These are phyloP conservation scores for Fusarium sp. DNA, from an alignment of 2,329 filamentous ascomycete species.

Conservation along the genomic window DNA sequence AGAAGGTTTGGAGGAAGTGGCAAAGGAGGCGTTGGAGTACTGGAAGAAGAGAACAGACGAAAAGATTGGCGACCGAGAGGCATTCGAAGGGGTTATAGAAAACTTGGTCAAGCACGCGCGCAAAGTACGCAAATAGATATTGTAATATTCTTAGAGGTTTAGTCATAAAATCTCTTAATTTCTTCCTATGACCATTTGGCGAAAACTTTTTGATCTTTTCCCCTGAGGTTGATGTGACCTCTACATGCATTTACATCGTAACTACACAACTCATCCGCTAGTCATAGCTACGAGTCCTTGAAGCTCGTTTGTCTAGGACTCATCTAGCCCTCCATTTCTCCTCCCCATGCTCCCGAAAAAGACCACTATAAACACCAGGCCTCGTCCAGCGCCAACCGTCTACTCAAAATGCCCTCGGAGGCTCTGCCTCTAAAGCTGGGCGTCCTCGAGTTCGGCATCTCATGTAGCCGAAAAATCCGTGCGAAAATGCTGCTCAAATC, in stretches of 20 bases:
- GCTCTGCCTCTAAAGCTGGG: constrained; percentile 38
- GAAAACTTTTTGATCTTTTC: constrained; percentile 42
- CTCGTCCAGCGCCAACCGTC: constrained; percentile 49
- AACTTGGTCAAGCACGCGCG: constrained; percentile 93
- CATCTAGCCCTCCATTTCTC: constrained; percentile 27
- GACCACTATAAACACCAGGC: constrained; percentile 47
- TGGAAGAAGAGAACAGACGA: constrained; percentile 91
- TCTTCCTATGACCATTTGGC: constrained; percentile 39
- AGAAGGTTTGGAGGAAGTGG: constrained; percentile 77
- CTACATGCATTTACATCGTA: constrained; percentile 48
- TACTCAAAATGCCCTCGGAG: constrained; percentile 49
- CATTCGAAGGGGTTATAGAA: constrained; percentile 96
- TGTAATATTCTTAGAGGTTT: constrained; percentile 36
- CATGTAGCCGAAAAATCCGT: constrained; percentile 44
- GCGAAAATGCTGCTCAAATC: constrained; percentile 41
- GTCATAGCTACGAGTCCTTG: constrained; percentile 28
- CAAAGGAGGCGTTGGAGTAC: constrained; percentile 85
- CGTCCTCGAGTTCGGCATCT: constrained; percentile 41
- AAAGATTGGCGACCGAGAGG: constrained; percentile 90
- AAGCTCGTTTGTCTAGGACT: constrained; percentile 20
- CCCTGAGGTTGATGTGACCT: constrained; percentile 44
- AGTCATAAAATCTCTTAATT: constrained; percentile 42
- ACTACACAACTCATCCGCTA: constrained; percentile 43
- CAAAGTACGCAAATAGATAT: constrained; percentile 80
- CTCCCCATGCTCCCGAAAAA: constrained; percentile 39